A percentile compares a stretch with the other conserved stretches of the same genome.
phyloP scores from a whole-genome alignment of 768 basidiomycete species.

The Lactarius sp. region DNA sequence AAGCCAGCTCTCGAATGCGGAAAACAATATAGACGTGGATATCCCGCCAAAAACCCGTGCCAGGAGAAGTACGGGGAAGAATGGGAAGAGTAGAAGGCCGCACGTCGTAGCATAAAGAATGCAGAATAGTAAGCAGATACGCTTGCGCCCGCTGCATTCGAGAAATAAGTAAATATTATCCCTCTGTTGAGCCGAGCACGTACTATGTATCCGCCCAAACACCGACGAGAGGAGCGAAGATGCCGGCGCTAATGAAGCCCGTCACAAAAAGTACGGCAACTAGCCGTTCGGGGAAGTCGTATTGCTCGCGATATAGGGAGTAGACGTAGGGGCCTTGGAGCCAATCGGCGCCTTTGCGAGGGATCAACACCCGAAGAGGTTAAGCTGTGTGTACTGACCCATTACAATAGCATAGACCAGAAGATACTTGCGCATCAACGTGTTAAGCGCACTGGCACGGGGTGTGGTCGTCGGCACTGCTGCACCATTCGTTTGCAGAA shows the following conservation, averaged over 20 bases:
- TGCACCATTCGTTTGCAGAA: background rate
- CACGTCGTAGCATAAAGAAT: constrained; percentile 59
- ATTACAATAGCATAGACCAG: constrained; percentile 24
- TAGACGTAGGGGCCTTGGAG: constrained; percentile 78
- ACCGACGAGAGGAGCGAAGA: constrained; percentile 66
- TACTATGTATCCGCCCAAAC: constrained; percentile 77
- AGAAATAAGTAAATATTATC: background rate
- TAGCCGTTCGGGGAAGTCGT: constrained; percentile 53
- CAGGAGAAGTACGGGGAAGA: constrained; percentile 52
- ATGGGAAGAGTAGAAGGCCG: constrained; percentile 50
- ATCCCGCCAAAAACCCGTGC: constrained; percentile 66
- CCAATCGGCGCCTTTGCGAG: constrained; percentile 61
- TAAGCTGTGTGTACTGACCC: background rate
- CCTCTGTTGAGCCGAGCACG: constrained; percentile 28
- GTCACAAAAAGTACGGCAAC: constrained; percentile 75
- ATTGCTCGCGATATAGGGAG: constrained; percentile 67
- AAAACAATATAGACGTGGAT: constrained; percentile 72
- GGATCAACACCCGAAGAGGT: background rate
- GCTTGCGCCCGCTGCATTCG: constrained; percentile 53
- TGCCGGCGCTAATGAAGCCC: constrained; percentile 65
- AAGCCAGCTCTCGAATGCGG: constrained; percentile 75
- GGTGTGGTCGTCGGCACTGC: background rate
- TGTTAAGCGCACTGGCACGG: constrained; percentile 18
- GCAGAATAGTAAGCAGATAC: constrained; percentile 68
- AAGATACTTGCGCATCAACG: constrained; percentile 25